phyloP scores from a whole-genome alignment of 2,329 filamentous ascomycete species.

The Aspergillus cejpii region DNA sequence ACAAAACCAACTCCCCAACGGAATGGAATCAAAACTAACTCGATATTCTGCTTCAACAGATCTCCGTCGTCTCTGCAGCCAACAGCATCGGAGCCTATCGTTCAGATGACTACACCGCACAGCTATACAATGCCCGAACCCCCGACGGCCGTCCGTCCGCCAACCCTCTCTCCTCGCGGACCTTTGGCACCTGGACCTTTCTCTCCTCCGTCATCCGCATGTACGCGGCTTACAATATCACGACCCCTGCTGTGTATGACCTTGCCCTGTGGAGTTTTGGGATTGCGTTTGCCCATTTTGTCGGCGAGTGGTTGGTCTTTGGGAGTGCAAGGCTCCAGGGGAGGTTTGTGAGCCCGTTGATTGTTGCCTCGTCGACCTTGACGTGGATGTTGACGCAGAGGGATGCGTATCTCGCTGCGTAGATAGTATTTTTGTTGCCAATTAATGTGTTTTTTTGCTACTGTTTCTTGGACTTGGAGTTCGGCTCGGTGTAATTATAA shows the following conservation, averaged over 20 bases:
- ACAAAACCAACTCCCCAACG: not conserved
- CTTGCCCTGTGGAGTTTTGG: conserved; percentile 75
- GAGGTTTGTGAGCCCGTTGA: conserved; percentile 53
- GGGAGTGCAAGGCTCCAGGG: conserved; percentile 62
- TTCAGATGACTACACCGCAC: conserved; percentile 74
- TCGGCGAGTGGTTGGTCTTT: conserved; percentile 72
- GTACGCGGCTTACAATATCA: conserved; percentile 77
- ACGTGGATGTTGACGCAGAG: conserved; percentile 59
- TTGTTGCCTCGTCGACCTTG: conserved; percentile 51
- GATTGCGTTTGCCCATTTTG: conserved; percentile 70
- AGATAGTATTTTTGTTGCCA: conserved; percentile 9
- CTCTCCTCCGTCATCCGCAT: conserved; percentile 68
- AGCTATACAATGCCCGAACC: conserved; percentile 62
- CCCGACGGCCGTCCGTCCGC: conserved; percentile 51
- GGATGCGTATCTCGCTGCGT: conserved; percentile 28
- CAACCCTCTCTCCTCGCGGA: conserved; percentile 67
- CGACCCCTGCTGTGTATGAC: conserved; percentile 66
- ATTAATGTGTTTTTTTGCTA: conserved; percentile 13
- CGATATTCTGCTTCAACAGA: conserved; percentile 45
- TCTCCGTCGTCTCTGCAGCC: conserved; percentile 71
- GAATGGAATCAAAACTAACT: not conserved
- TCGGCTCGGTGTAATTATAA: conserved; percentile 5
- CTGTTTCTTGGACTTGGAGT: conserved; percentile 9
- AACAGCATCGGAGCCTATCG: conserved; percentile 81
- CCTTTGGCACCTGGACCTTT: conserved; percentile 85